phyloP scores from a whole-genome alignment of 2,329 filamentous ascomycete genomes.

The Pezizomycotina sp. region DNA sequence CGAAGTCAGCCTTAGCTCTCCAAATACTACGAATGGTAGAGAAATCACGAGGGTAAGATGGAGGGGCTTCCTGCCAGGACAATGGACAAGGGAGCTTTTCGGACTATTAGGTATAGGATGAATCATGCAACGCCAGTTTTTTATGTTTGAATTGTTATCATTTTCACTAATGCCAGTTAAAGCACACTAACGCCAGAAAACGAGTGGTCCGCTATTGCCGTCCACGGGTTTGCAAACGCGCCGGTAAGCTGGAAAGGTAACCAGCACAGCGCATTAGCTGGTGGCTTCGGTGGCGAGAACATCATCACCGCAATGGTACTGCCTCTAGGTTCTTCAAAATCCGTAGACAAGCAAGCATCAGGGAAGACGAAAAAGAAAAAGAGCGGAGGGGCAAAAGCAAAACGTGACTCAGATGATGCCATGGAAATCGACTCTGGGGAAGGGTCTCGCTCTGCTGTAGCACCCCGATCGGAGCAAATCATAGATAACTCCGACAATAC shows the following conservation, averaged over 20 bases:
- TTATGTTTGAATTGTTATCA: too few relatives aligned
- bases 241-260: constrained; percentile 22
- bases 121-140: too few relatives aligned
- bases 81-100: constrained; percentile 20
- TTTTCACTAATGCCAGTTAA: too few relatives aligned
- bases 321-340: constrained; percentile 20
- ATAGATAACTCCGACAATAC: too few relatives aligned
- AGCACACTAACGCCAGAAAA: constrained; percentile 2
- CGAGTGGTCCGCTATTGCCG: constrained; percentile 21
- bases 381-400: constrained; percentile 1
- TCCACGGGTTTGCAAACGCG: constrained; percentile 24
- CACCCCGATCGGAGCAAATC: constrained; percentile 6
- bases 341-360: too few relatives aligned
- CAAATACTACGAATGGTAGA: neutral
- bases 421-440: constrained; percentile 4
- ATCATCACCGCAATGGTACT: too few relatives aligned
- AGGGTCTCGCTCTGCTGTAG: neutral
- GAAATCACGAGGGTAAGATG: constrained; percentile 21
- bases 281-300: constrained; percentile 22
- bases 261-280: constrained; percentile 20
- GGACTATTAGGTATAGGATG: too few relatives aligned
- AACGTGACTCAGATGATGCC: constrained; percentile 3
- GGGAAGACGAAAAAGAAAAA: neutral
- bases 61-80: constrained; percentile 21
- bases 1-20: neutral